A percentile compares a stretch with the other conserved stretches of the same genome.
These are phyloP conservation scores for Fraxinus sp. DNA, from an alignment of 305 asterid genomes.

Conservation along the genomic window DNA sequence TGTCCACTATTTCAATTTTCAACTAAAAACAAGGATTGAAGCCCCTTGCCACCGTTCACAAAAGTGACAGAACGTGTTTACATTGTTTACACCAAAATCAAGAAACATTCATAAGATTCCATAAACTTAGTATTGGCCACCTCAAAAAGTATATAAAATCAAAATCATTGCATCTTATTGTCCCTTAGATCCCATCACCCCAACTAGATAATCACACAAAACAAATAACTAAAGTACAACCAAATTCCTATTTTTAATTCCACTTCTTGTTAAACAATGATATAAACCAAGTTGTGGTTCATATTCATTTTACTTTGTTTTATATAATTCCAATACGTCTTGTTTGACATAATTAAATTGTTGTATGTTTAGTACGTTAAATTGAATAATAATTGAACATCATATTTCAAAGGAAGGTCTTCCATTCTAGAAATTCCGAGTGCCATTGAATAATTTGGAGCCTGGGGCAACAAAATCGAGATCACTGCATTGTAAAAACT, in stretches of 20 bases:
- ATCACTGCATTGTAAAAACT: not conserved
- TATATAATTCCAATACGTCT: no score
- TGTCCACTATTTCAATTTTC: not conserved
- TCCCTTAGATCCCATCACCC: constrained; percentile 27
- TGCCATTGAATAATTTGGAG: not conserved
- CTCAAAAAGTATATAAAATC: not conserved
- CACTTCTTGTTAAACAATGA: not conserved
- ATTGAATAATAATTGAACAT: no score
- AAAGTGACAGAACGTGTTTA: not conserved
- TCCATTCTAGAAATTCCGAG: no score
- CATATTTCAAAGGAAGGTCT: no score
- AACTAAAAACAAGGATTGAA: not conserved
- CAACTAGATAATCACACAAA: not conserved
- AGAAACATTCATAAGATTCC: not conserved
- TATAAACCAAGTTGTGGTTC: not conserved
- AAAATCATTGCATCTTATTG: not conserved
- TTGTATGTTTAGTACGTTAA: no score
- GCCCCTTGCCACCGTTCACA: not conserved
- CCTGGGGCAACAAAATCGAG: not conserved
- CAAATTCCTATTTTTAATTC: not conserved
- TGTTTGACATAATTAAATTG: no score
- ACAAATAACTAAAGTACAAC: not conserved
- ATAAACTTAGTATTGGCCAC: not conserved
- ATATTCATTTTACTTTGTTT: not conserved
- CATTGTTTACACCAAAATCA: not conserved